Percentiles rank a stretch among this genome's conserved stretches.
phyloP scores from a whole-genome alignment of 2,329 filamentous ascomycete genomes.

The Alternaria rosae region DNA sequence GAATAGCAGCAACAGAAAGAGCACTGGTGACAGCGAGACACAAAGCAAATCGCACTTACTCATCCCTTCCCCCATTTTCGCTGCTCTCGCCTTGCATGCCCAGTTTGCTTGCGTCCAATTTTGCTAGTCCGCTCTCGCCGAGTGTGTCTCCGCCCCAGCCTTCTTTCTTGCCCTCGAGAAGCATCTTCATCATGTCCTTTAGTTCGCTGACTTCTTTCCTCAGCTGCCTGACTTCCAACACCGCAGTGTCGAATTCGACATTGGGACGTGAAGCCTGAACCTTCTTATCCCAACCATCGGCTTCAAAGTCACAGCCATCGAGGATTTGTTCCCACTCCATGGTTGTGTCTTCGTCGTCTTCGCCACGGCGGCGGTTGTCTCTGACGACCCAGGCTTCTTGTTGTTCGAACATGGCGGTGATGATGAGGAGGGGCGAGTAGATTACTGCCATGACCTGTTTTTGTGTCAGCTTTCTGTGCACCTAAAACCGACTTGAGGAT shows the following conservation, averaged over 20 bases:
- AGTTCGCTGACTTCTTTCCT: conserved; percentile 55
- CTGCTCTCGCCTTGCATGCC: conserved; percentile 33
- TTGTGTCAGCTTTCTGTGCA: not conserved
- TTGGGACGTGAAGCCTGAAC: conserved; percentile 81
- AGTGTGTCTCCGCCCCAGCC: conserved; percentile 44
- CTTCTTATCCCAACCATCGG: conserved; percentile 83
- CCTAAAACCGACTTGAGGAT: not conserved
- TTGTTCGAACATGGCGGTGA: conserved; percentile 71
- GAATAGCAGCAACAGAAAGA: not conserved
- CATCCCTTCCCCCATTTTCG: conserved; percentile 30
- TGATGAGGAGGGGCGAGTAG: conserved; percentile 82
- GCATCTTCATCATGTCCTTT: conserved; percentile 48
- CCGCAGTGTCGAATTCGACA: conserved; percentile 77
- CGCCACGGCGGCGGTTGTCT: conserved; percentile 77
- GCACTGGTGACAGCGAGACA: not conserved
- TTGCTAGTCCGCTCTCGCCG: conserved; percentile 35
- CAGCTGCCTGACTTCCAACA: conserved; percentile 66
- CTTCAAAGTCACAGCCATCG: conserved; percentile 77
- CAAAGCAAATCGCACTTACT: conserved; percentile 22
- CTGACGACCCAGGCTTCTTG: conserved; percentile 64
- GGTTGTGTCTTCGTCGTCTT: conserved; percentile 85
- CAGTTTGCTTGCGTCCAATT: conserved; percentile 22
- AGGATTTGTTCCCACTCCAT: conserved; percentile 94
- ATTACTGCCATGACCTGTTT: conserved; percentile 76
- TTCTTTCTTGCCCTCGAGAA: conserved; percentile 26